These are phyloP conservation scores for Tolypocladium ovalisporum DNA, from an alignment of 2,329 filamentous ascomycete species.

Conservation along the genomic window DNA sequence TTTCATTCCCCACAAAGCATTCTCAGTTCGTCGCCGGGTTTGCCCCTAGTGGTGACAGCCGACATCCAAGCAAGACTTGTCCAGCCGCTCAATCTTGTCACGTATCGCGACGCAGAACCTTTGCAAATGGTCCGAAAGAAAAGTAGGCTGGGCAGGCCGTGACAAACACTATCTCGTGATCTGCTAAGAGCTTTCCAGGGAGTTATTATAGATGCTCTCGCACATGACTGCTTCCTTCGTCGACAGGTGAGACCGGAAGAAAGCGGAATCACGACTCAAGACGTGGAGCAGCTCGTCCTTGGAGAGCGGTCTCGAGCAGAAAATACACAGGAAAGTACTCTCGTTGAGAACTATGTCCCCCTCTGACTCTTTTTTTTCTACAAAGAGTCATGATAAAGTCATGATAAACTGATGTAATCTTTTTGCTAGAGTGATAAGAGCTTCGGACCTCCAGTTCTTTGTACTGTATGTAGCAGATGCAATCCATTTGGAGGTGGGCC, in stretches of 20 bases:
- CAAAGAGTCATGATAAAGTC: constrained; percentile 1
- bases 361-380: constrained; percentile 1
- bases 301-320: constrained; percentile 4
- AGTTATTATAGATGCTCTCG: constrained; percentile 3
- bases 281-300: constrained; percentile 7
- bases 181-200: background rate
- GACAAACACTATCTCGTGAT: constrained; percentile 1
- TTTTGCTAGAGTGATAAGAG: constrained; percentile 1
- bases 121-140: constrained; percentile 2
- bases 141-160: constrained; percentile 4
- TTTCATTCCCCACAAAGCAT: too few species aligned
- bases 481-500: too few species aligned
- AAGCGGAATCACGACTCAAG: constrained; percentile 3
- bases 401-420: constrained; percentile 5
- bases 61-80: constrained; percentile 2
- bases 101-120: constrained; percentile 1
- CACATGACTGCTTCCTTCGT: constrained; percentile 1
- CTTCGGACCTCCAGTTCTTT: constrained; percentile 3
- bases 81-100: constrained; percentile 2
- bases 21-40: too few species aligned
- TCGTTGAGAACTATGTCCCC: constrained; percentile 2
- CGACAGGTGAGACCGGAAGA: constrained; percentile 3
- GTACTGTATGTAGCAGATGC: background rate
- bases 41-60: constrained; percentile 2
- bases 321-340: constrained; percentile 3